Percentiles rank a stretch among this genome's conserved stretches.
Evolutionary conservation across 2,329 filamentous ascomycete genomes (phyloP).

Genomic region (Aspergillus unguis): DNA sequence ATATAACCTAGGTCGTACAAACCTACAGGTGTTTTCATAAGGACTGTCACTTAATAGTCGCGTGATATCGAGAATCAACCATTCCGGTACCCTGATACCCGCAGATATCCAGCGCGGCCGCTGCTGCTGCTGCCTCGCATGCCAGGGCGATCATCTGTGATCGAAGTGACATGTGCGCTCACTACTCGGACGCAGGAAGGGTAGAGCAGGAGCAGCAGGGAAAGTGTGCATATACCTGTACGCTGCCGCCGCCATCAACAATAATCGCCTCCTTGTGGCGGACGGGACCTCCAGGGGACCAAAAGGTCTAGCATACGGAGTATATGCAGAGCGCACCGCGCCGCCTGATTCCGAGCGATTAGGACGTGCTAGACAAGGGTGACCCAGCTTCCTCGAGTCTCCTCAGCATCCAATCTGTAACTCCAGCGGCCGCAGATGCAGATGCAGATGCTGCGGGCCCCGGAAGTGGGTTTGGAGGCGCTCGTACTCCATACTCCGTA

Average conservation of each 20-base stretch:
- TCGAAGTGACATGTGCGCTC: neutral
- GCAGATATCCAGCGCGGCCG: neutral
- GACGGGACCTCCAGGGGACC: too few relatives aligned
- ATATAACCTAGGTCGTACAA: neutral
- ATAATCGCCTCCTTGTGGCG: neutral
- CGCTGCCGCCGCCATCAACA: neutral
- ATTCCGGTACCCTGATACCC: neutral
- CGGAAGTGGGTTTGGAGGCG: neutral
- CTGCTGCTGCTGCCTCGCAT: neutral
- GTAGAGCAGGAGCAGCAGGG: too few relatives aligned
- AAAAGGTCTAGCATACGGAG: neutral
- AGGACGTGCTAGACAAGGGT: constrained; percentile 1
- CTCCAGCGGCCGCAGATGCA: neutral
- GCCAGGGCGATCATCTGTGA: neutral
- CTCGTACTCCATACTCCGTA: neutral
- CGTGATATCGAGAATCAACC: neutral
- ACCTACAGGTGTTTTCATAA: neutral
- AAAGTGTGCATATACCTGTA: neutral
- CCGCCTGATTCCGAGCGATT: neutral
- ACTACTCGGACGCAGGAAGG: too few relatives aligned
- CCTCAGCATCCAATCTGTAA: neutral
- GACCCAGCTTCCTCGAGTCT: neutral
- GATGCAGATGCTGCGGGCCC: neutral
- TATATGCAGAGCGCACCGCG: neutral
- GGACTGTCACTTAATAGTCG: constrained; percentile 1